A percentile compares a stretch with the other conserved stretches of the same genome.
Evolutionary conservation across 371 early-diverging fungal species (phyloP).

Genomic region (Actinomortierella wolfii): DNA sequence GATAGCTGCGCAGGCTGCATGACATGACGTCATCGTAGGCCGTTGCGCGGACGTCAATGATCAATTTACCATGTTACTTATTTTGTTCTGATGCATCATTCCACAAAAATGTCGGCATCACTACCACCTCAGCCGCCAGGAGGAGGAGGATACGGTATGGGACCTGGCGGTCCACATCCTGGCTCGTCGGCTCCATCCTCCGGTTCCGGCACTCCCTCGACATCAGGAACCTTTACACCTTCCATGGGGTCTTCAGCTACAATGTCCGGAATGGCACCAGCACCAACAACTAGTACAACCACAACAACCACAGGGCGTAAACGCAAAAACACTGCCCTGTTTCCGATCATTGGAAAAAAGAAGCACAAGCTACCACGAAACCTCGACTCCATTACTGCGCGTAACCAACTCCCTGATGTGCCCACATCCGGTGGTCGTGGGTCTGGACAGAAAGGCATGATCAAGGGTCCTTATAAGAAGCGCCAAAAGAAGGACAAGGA

Average conservation of each 20-base stretch:
- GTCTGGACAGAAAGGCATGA: conserved; percentile 25
- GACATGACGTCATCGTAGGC: too few relatives aligned
- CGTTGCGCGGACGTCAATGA: too few relatives aligned
- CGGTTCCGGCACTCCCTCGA: background rate
- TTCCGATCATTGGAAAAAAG: conserved; percentile 20
- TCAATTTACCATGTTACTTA: too few relatives aligned
- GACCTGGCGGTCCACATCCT: too few relatives aligned
- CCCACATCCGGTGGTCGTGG: conserved; percentile 18
- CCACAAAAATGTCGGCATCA: too few relatives aligned
- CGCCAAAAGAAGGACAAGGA: conserved; percentile 41
- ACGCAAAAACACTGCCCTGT: conserved; percentile 15
- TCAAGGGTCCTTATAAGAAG: conserved; percentile 41
- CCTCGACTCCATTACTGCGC: conserved; percentile 27
- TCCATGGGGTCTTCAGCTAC: background rate
- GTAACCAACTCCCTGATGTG: conserved; percentile 33
- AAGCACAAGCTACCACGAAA: conserved; percentile 38
- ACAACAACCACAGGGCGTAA: conserved; percentile 13
- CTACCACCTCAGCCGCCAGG: too few relatives aligned
- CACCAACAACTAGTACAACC: conserved; percentile 6
- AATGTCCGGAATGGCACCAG: conserved; percentile 4
- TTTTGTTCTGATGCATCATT: too few relatives aligned
- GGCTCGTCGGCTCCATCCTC: background rate
- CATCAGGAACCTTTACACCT: background rate
- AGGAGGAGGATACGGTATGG: too few relatives aligned
- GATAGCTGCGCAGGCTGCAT: too few relatives aligned